Evolutionary conservation across 768 basidiomycete genomes (phyloP), one percentile per base, ranked within the genome.

Genomic region (Amanita thiersii): DNA sequence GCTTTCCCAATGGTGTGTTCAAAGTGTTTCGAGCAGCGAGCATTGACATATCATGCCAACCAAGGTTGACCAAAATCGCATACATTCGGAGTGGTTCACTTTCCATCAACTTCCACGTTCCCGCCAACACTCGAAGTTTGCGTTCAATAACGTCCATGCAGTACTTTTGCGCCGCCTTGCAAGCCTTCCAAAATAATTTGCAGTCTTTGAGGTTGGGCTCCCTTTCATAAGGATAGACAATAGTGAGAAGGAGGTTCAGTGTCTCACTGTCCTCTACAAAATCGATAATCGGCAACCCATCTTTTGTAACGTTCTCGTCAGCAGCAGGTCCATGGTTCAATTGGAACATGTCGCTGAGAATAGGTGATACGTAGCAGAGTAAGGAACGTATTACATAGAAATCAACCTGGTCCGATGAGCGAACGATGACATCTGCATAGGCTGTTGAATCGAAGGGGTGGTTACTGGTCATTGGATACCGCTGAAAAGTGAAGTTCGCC

Each of bases 291-390:
- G 30, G 44, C 25, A 14, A 28, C 24, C 32, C 40, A 15, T 48
- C 36, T 15, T 28, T 41, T 30, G 17, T 30, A 5, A 34, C 33
- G 12, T 26, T 23, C 37, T 32, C 14, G 32, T 31, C 5, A 19
- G 35, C 26, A 7, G 26, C 26, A 14, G 32, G 20, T 11, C 37
- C 26, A 28, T 54, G 52, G 8, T 57, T 55, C 10, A 57, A 23
- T 1, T 52, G 35, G 33, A 61, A 49, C 60, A 60, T 64, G 25
- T 44, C 50, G 17, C 39, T 41, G 39, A 64, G 65, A 11, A 62
- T 40, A 7, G 60, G 52, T 0, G 66, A 65, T 5, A 54, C 50
- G n/a, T 58, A 30, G 7, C 57, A 46, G 3, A 66, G 50, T 1
- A 64, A 44, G 14, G 39, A 37, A 40, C 55, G 55, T 39, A 50